phyloP scores from a whole-genome alignment of 1,139 yeast species.

The Wickerhamiella pararugosa region DNA sequence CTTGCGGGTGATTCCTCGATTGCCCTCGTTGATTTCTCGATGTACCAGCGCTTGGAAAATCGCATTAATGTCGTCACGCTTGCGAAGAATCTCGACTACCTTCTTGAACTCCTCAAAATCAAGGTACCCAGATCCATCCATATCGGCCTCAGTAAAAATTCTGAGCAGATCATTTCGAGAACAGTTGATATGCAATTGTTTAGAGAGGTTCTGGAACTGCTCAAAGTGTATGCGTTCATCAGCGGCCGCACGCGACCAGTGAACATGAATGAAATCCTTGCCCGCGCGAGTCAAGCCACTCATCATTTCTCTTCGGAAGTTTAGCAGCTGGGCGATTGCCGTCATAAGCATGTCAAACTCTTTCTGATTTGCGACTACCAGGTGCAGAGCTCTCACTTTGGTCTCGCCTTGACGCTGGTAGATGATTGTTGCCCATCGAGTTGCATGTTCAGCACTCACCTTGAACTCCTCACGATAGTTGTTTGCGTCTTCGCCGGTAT shows the following conservation, averaged over 20 bases:
- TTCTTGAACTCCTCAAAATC: constrained; percentile 57
- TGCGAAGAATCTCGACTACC: constrained; percentile 42
- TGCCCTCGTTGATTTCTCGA: background rate
- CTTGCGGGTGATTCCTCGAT: constrained; percentile 5
- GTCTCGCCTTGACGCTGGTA: constrained; percentile 35
- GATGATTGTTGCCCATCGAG: constrained; percentile 67
- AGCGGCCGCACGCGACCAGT: constrained; percentile 36
- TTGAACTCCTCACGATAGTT: constrained; percentile 76
- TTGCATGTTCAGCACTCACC: constrained; percentile 47
- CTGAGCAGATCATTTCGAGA: constrained; percentile 28
- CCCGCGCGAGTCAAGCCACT: constrained; percentile 40
- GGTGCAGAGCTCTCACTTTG: constrained; percentile 51
- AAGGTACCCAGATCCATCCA: constrained; percentile 32
- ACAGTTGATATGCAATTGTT: constrained; percentile 53
- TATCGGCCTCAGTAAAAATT: constrained; percentile 37
- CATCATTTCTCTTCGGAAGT: constrained; percentile 37
- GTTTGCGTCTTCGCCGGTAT: constrained; percentile 55
- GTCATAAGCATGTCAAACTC: constrained; percentile 43
- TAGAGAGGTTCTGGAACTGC: constrained; percentile 52
- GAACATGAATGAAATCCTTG: constrained; percentile 37
- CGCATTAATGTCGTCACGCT: constrained; percentile 35
- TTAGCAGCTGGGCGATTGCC: constrained; percentile 33
- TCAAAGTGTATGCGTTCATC: constrained; percentile 36
- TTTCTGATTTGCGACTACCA: constrained; percentile 50
- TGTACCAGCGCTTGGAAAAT: constrained; percentile 25